Base-by-base conservation (phyloP, 1,284 basidiomycete genomes). In the Amylostereum areolatum region DNA sequence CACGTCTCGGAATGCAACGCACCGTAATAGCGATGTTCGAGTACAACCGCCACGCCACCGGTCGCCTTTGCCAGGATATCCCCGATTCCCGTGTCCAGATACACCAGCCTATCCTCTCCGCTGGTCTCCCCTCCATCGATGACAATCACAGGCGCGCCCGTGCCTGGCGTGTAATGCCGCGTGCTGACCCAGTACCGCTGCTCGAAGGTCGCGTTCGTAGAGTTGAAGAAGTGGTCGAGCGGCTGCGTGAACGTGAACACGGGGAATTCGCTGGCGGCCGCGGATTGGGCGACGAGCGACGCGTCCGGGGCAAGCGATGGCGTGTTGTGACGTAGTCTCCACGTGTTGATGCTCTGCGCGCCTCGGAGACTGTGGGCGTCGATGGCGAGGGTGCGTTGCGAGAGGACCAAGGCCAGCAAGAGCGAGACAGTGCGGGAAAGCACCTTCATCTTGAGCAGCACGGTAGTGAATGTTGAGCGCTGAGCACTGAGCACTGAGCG, bases 1-100 rank as follows among this genome's bases (percentile, higher is more conserved):
- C 41, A 6, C 59, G 62, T 37, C 50, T 51, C 11, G 45, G 18
- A 6, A 42, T 24, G 25, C 12, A 55, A 64, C 63, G 46, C 59
- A 78, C 90, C 89, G 61, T 89, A 90, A 64, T 86, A 92, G 55
- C 93, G 77, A 64, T 96, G 94, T 63, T 99, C 96, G 30, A 98
- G 74, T 6, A 97, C 81, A 42, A 99, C 78, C n/a, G 86, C 85
- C 5, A 91, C 68, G 3, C 96, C 96, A 24, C 83, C 81, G 0
- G 91, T 96, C 9, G 84, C 89, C 48, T 81, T 81, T 1, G 91
- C 74, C 41, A 97, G 74, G 52, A 95, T 92, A 47, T 92, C 84
- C 9, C 89, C 77, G 54, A 97, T 95, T 1, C 93, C 94, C 0
- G 85, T 88, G 58, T 89, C 84, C 49, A 89, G 66, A 69, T 83